Percentiles rank a stretch among this genome's conserved stretches.
phyloP scores from a whole-genome alignment of 2,329 filamentous ascomycete genomes.

The Fusarium keratoplasticum region DNA sequence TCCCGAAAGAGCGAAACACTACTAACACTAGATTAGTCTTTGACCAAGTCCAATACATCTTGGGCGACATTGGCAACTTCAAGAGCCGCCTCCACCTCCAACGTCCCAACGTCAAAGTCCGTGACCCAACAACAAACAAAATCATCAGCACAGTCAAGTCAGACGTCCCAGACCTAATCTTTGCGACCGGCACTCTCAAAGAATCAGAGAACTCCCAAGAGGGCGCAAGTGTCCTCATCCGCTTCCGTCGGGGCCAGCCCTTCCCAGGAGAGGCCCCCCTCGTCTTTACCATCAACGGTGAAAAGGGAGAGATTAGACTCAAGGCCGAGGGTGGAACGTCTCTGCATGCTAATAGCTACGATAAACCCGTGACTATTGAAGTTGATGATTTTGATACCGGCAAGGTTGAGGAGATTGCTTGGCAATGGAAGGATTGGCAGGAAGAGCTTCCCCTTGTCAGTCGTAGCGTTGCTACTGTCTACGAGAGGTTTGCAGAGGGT shows the following conservation, averaged over 20 bases:
- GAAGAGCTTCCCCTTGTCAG: slow-evolving; percentile 56
- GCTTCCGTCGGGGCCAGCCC: slow-evolving; percentile 59
- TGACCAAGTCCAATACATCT: slow-evolving; percentile 57
- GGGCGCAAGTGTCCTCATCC: slow-evolving; percentile 57
- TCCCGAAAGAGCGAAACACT: fast-evolving
- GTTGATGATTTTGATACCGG: slow-evolving; percentile 63
- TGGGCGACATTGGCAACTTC: slow-evolving; percentile 58
- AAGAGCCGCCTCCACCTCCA: slow-evolving; percentile 59
- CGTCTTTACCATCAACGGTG: slow-evolving; percentile 63
- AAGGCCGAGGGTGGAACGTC: slow-evolving; percentile 43
- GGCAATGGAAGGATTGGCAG: slow-evolving; percentile 61
- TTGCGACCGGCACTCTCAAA: slow-evolving; percentile 52
- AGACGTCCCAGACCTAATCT: slow-evolving; percentile 58
- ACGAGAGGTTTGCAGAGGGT: slow-evolving; percentile 63
- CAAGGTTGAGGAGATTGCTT: slow-evolving; percentile 55
- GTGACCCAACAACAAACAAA: slow-evolving; percentile 45
- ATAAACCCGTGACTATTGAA: slow-evolving; percentile 58
- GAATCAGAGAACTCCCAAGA: slow-evolving; percentile 39
- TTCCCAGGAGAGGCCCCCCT: slow-evolving; percentile 60
- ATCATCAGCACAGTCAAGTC: slow-evolving; percentile 50
- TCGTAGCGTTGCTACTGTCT: slow-evolving; percentile 65
- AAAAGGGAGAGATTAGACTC: slow-evolving; percentile 62
- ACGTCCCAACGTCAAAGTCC: slow-evolving; percentile 53
- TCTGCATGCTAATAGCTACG: slow-evolving; percentile 49
- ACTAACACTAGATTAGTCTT: slow-evolving; percentile 49